These are phyloP conservation scores for Petunia axillaris DNA, from an alignment of 257 asterid species.

Conservation along the genomic window DNA sequence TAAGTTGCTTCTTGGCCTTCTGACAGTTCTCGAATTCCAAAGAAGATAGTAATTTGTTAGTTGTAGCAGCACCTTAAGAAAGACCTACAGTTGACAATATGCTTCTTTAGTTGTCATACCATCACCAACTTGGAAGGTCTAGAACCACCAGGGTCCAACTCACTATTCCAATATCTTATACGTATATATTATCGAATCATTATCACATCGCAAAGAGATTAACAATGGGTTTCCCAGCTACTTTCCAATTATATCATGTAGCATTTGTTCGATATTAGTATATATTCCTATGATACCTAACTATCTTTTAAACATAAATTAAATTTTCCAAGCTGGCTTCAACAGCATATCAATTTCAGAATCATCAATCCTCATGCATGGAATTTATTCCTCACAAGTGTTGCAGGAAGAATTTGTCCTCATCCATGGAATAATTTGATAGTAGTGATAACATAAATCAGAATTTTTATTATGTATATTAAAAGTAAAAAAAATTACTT, in stretches of 20 bases:
- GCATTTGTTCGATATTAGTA: neutral
- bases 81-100: neutral
- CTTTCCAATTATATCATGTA: neutral
- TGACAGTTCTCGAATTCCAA: no score
- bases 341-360: neutral
- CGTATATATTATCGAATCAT: no score
- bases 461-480: neutral
- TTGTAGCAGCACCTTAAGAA: no score
- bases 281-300: neutral
- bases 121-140: neutral
- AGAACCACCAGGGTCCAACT: neutral
- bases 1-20: neutral
- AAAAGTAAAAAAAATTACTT: neutral
- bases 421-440: neutral
- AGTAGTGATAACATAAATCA: neutral
- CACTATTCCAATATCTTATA: neutral
- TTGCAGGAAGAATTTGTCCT: slow-evolving; percentile 10
- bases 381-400: neutral
- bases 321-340: neutral
- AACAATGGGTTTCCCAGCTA: no score
- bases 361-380: neutral
- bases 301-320: neutral
- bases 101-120: neutral
- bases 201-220: no score
- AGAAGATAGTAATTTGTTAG: no score